A percentile compares a stretch with the other conserved stretches of the same genome.
phyloP scores from a whole-genome alignment of 2,329 filamentous ascomycete species.

The Verticillium isaacii region DNA sequence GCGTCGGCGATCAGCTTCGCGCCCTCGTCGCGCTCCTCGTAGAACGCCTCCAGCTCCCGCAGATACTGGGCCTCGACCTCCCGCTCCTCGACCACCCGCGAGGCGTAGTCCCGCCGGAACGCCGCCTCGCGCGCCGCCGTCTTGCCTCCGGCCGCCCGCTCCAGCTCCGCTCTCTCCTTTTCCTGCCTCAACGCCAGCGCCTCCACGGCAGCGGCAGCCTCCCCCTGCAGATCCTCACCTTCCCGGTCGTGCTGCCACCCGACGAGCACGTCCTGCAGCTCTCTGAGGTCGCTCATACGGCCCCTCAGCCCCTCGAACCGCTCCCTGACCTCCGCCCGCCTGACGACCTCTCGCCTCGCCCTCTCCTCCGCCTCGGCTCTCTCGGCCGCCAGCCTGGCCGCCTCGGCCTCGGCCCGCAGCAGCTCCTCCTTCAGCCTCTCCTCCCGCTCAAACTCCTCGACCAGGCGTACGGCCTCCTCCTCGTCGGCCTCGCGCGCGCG shows the following conservation, averaged over 20 bases:
- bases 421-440: slow-evolving; percentile 36
- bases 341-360: slow-evolving; percentile 31
- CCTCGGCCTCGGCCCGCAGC: slow-evolving; percentile 30
- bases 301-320: slow-evolving; percentile 32
- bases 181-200: slow-evolving; percentile 27
- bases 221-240: slow-evolving; percentile 17
- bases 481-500: slow-evolving; percentile 26
- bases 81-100: slow-evolving; percentile 34
- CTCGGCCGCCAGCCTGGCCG: slow-evolving; percentile 17
- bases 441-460: slow-evolving; percentile 44
- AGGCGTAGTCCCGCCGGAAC: slow-evolving; percentile 34
- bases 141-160: slow-evolving; percentile 17
- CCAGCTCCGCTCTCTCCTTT: slow-evolving; percentile 23
- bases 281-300: slow-evolving; percentile 33
- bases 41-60: slow-evolving; percentile 30
- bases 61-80: slow-evolving; percentile 40
- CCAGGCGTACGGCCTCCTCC: slow-evolving; percentile 28
- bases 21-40: slow-evolving; percentile 18
- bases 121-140: slow-evolving; percentile 26
- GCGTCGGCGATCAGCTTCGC: slow-evolving; percentile 21
- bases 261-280: slow-evolving; percentile 34
- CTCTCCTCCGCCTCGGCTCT: slow-evolving; percentile 31
- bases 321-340: slow-evolving; percentile 30
- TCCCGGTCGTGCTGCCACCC: slow-evolving; percentile 32
- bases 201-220: slow-evolving; percentile 18